Base-by-base conservation (phyloP, 2,329 filamentous ascomycete genomes). In the Alternaria triticimaculans region DNA sequence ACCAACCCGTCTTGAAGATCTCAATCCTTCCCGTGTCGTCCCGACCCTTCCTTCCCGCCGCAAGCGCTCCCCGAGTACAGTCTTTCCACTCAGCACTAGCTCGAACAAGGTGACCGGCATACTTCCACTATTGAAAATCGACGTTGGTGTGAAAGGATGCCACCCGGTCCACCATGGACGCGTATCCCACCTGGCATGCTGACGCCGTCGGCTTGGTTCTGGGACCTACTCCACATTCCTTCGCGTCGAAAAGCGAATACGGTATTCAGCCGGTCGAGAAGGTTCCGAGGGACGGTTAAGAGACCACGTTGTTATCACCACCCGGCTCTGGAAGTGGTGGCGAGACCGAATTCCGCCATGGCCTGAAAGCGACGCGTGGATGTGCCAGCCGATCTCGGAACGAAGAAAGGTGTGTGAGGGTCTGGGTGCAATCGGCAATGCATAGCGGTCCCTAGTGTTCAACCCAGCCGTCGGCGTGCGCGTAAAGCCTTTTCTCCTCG, bases 1-100 rank as follows among this genome's bases (percentile, higher is more conserved):
- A 59, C 50, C 25, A 64, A 28, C 37, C 51, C 18, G 41, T 21
- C 12, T 21, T 5, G 15, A 33, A 45, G 21, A 44, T 61, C 28
- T 26, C 20, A 37, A 50, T 51, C 62, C 58, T 60, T 62, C 51
- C 53, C 56, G 33, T 58, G 21, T 33, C 63, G 55, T 60, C 61
- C 50, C 58, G 53, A 28, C 43, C 45, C 51, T 61, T 59, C 28
- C n/a, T 48, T 57, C 48, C 55, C 25, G 44, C 43, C 43, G 53
- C 33, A 54, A 48, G 55, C 43, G 30, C 43, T 51, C 14, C 20
- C 41, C 37, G 3, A 11, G 12, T 6, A 45, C 14, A 25, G 49
- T 26, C 10, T 23, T 55, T 55, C 15, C 41, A 41, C 44, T 26
- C 30, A 18, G 12, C 30, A 33, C 30, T 50, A 33, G 26, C 51